These are phyloP conservation scores for Aegilops sharonensis DNA, from an alignment of 176 grass and related monocot species.

Conservation along the genomic window DNA sequence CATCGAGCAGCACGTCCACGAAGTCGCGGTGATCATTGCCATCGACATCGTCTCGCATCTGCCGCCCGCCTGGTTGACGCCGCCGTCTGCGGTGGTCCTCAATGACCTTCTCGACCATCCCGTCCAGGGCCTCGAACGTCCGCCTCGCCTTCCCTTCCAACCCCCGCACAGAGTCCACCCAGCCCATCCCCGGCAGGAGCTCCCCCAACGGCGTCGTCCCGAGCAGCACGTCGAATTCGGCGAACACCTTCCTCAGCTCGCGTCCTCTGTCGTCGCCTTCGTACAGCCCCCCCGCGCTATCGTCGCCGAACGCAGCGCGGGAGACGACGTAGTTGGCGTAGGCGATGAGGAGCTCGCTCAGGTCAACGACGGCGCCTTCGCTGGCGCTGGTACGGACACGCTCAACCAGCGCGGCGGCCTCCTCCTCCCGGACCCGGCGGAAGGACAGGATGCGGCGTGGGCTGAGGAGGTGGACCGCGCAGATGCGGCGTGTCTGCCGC, in stretches of 20 bases:
- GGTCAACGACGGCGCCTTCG: neutral
- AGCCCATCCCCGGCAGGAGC: conserved; percentile 42
- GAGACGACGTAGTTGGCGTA: neutral
- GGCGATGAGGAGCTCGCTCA: neutral
- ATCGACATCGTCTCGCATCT: neutral
- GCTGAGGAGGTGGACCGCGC: conserved; percentile 33
- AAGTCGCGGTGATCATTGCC: neutral
- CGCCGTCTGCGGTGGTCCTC: neutral
- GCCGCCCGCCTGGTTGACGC: neutral
- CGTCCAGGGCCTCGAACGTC: conserved; percentile 5
- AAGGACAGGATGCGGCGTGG: neutral
- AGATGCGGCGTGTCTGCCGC: conserved; percentile 38
- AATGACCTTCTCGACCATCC: neutral
- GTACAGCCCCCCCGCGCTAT: neutral
- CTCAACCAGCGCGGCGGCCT: neutral
- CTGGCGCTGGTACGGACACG: neutral
- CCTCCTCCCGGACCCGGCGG: conserved; percentile 7
- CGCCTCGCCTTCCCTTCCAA: neutral
- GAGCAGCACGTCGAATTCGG: neutral
- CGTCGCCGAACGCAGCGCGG: conserved; percentile 15
- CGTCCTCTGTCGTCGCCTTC: neutral
- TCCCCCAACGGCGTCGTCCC: conserved; percentile 23
- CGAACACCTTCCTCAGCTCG: neutral
- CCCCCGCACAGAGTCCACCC: conserved; percentile 38
- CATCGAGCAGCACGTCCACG: neutral